Evolutionary conservation across 495 filamentous ascomycete species (phyloP).

Genomic region (Xeromyces bisporus): DNA sequence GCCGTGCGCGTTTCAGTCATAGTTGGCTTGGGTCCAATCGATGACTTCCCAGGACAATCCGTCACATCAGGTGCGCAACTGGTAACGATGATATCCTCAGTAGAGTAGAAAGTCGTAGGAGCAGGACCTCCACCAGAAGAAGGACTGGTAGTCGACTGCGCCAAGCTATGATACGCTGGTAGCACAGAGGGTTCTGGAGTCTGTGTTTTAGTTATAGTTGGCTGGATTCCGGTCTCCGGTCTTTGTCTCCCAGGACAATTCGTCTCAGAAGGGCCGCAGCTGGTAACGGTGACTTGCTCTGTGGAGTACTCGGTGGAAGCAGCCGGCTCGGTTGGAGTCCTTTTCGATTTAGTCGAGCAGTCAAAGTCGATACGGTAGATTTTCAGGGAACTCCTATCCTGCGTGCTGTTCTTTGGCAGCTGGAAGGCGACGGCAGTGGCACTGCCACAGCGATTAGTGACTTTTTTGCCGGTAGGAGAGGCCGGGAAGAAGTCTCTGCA

Average conservation of each 20-base stretch:
- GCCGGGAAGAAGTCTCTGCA: slow-evolving; percentile 61
- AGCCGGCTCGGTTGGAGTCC: background rate
- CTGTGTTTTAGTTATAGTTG: no score
- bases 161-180: no score
- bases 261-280: no score
- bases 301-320: background rate
- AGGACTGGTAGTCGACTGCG: no score
- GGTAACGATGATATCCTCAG: slow-evolving; percentile 2
- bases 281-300: no score
- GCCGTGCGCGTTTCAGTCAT: no score
- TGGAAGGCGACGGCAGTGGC: slow-evolving; percentile 63
- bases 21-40: no score
- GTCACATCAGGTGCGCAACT: slow-evolving; percentile 1
- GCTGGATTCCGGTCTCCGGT: no score
- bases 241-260: no score
- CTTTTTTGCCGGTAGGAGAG: slow-evolving; percentile 43
- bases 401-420: slow-evolving; percentile 40
- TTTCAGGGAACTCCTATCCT: slow-evolving; percentile 45
- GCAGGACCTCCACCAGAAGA: no score
- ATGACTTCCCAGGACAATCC: background rate
- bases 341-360: slow-evolving; percentile 36
- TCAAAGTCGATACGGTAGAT: slow-evolving; percentile 68
- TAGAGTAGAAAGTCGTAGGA: slow-evolving; percentile 9
- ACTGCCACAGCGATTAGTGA: slow-evolving; percentile 83
- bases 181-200: no score